Base-by-base conservation (phyloP, 345 rosid genomes). In the Eucalyptus regnans region DNA sequence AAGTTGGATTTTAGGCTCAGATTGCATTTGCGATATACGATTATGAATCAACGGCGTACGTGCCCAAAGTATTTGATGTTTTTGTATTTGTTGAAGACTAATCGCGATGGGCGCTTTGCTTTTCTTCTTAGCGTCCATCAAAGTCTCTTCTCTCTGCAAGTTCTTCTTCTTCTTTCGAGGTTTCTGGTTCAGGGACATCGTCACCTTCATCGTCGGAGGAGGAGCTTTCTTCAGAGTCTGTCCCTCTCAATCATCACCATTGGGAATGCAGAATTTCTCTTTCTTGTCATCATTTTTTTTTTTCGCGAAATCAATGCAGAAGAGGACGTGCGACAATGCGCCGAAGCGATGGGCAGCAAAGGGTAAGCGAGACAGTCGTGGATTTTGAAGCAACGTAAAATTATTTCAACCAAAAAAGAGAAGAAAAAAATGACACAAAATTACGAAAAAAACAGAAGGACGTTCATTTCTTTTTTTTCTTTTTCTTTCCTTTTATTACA, bases 71-170 rank as follows among this genome's bases (percentile, higher is more conserved):
- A 51, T 51, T 51, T 51, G 22, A 51, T 51, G 8, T 51, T 51
- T 51, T 51, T 17, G 54, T 9, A 17, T 95, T 94, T 96, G 95
- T 94, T 94, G 90, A 51, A 97, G 98, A 90, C 94, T 94, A 66
- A 96, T 94, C 88, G 98, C 93, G 86, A 97, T 95, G 89, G 96
- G 96, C 44, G 92, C 92, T 91, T 96, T 96, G 79, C 95, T 93
- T 92, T 97, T 95, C 62, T 89, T 93, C 91, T 92, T 94, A 27
- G 22, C 54, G 62, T 33, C 92, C 83, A 88, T 23, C 49, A 48
- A 60, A 48, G 79, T 41, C 48, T 84, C 56, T 52, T 52, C 88
- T 91, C 87, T 92, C 46, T 31, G 51, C 66, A 29, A 43, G 79
- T 87, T 80, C 88, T 54, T 50, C 51, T 49, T 48, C 12, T 50